Evolutionary conservation across 352 stramenopile species (phyloP).

Genomic region (Paralagenidium karlingii): DNA sequence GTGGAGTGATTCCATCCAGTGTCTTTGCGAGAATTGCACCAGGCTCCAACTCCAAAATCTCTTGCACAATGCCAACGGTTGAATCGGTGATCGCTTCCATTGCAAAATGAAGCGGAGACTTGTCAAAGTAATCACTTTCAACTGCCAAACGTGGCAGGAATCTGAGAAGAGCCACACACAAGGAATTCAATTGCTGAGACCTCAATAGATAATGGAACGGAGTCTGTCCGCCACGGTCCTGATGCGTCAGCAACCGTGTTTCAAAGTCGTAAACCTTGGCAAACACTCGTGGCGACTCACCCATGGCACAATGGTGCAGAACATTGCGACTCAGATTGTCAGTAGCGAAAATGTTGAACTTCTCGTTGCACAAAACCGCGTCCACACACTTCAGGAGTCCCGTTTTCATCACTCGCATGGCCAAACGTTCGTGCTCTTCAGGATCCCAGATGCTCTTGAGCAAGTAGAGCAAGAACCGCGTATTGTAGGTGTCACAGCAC

Average conservation of each 20-base stretch:
- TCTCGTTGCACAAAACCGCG: slow-evolving; percentile 24
- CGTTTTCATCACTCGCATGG: slow-evolving; percentile 30
- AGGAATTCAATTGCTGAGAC: slow-evolving; percentile 23
- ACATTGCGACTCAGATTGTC: slow-evolving; percentile 32
- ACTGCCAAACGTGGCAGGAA: slow-evolving; percentile 18
- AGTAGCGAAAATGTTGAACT: slow-evolving; percentile 31
- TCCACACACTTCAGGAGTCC: slow-evolving; percentile 21
- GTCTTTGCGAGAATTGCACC: slow-evolving; percentile 20
- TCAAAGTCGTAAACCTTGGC: no score
- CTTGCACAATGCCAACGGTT: slow-evolving; percentile 26
- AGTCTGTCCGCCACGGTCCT: slow-evolving; percentile 34
- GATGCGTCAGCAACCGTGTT: slow-evolving; percentile 24
- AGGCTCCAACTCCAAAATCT: slow-evolving; percentile 28
- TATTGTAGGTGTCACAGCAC: slow-evolving; percentile 49
- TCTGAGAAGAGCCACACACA: slow-evolving; percentile 26
- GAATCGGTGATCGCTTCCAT: slow-evolving; percentile 29
- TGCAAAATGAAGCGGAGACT: slow-evolving; percentile 49
- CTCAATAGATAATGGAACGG: slow-evolving; percentile 45
- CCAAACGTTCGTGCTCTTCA: neutral
- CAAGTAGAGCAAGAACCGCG: slow-evolving; percentile 30
- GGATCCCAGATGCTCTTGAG: slow-evolving; percentile 14
- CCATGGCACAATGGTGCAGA: slow-evolving; percentile 35
- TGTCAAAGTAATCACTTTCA: slow-evolving; percentile 25
- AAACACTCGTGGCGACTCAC: no score
- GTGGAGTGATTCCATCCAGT: slow-evolving; percentile 18